Conservation (phyloP, 495 filamentous ascomycete genomes). For the Copromyces sp. region DNA sequence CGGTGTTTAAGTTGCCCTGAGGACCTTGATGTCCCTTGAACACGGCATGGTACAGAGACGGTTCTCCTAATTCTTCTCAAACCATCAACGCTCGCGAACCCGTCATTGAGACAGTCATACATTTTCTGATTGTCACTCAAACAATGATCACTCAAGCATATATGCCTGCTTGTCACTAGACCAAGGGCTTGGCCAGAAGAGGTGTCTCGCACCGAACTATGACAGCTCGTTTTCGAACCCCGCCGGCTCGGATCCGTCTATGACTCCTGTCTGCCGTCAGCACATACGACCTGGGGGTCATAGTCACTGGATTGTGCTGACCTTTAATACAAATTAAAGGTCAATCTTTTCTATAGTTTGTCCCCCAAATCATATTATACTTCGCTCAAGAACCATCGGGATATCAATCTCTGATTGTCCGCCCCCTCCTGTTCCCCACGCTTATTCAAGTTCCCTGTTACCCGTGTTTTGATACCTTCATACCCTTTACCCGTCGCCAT, state of each 20-base stretch:
- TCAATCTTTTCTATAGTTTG: not conserved
- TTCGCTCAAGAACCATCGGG: not conserved
- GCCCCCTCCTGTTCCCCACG: not conserved
- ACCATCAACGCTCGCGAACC: not conserved
- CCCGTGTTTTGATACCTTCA: not conserved
- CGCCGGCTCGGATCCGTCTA: not conserved
- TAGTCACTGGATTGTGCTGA: not conserved
- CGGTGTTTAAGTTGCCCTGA: not conserved
- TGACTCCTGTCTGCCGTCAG: not conserved
- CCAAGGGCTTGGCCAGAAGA: not conserved
- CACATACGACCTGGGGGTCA: not conserved
- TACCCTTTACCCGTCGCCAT: constrained; percentile 1
- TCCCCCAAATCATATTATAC: not conserved
- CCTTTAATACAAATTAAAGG: not conserved
- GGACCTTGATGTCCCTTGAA: not conserved
- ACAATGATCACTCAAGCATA: not conserved
- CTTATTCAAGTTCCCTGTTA: not conserved
- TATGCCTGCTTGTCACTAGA: not conserved
- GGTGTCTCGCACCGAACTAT: not conserved
- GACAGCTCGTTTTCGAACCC: not conserved
- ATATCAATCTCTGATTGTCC: not conserved
- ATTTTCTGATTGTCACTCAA: not conserved
- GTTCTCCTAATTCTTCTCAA: not conserved
- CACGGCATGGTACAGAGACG: not conserved
- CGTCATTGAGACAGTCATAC: not conserved